Evolutionary conservation across 495 filamentous ascomycete genomes (phyloP).

Genomic region (Penicillium soppii): DNA sequence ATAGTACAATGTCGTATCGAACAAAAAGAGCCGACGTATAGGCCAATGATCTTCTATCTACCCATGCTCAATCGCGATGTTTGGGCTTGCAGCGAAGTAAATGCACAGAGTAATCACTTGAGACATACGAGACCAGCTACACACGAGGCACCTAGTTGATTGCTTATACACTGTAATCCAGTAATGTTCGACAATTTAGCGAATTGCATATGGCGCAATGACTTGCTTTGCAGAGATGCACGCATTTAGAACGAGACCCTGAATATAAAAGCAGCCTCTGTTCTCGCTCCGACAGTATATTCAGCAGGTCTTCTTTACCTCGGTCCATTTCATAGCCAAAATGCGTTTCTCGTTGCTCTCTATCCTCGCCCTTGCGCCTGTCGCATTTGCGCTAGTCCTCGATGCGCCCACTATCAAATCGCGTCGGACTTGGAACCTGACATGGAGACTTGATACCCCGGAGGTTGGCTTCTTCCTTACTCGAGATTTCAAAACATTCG

Average conservation of each 20-base stretch:
- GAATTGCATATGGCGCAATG: background rate
- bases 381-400: background rate
- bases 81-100: background rate
- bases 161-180: background rate
- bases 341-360: slow-evolving; percentile 1
- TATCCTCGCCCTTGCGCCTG: slow-evolving; percentile 1
- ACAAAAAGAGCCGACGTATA: background rate
- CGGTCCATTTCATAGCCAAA: background rate
- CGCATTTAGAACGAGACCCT: background rate
- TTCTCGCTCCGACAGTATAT: background rate
- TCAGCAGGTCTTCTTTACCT: background rate
- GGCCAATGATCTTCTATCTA: background rate
- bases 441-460: background rate
- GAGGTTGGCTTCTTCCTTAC: background rate
- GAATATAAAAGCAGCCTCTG: background rate
- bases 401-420: background rate
- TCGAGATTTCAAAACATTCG: slow-evolving; percentile 2
- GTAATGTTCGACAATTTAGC: background rate
- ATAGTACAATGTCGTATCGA: background rate
- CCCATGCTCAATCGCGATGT: background rate
- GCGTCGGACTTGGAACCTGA: background rate
- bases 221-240: background rate
- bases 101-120: background rate
- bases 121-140: no score
- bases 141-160: background rate